These are phyloP conservation scores for Somion occarium DNA, from an alignment of 1,284 basidiomycete genomes.

Conservation along the genomic window DNA sequence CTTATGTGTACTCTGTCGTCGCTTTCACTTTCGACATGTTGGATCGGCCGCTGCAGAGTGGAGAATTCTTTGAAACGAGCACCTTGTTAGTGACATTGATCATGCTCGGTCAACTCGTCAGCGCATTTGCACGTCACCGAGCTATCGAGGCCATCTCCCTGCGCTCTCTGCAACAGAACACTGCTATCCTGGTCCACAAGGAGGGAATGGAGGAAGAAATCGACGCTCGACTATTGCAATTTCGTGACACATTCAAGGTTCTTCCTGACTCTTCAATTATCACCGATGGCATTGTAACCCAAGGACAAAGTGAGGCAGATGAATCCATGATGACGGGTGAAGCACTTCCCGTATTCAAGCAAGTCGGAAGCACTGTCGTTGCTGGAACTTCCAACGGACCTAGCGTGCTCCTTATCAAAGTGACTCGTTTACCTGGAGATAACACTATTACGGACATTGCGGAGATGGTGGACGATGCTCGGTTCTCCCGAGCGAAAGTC, in stretches of 20 bases:
- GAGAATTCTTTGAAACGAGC: constrained; percentile 44
- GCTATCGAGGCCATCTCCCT: constrained; percentile 32
- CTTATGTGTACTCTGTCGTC: constrained; percentile 40
- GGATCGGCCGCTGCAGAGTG: constrained; percentile 28
- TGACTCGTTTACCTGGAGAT: constrained; percentile 34
- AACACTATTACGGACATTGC: constrained; percentile 40
- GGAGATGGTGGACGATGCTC: constrained; percentile 33
- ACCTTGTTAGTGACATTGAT: constrained; percentile 42
- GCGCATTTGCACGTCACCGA: constrained; percentile 35
- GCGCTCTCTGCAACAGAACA: constrained; percentile 31
- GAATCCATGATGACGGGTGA: constrained; percentile 45
- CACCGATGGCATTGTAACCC: constrained; percentile 37
- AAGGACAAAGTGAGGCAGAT: constrained; percentile 36
- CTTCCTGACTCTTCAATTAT: constrained; percentile 32
- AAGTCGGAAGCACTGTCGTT: constrained; percentile 29
- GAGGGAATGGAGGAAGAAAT: constrained; percentile 21
- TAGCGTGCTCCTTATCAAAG: constrained; percentile 32
- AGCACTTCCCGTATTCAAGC: constrained; percentile 35
- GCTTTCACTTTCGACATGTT: constrained; percentile 34
- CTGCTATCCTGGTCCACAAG: constrained; percentile 28
- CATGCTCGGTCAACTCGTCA: constrained; percentile 37
- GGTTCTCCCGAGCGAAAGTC: constrained; percentile 32
- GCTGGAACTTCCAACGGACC: constrained; percentile 37
- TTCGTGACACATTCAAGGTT: constrained; percentile 35
- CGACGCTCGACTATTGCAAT: constrained; percentile 34